Percentiles rank a stretch among this genome's conserved stretches.
phyloP scores from a whole-genome alignment of 2,329 filamentous ascomycete genomes.

The Clonostachys rosea region DNA sequence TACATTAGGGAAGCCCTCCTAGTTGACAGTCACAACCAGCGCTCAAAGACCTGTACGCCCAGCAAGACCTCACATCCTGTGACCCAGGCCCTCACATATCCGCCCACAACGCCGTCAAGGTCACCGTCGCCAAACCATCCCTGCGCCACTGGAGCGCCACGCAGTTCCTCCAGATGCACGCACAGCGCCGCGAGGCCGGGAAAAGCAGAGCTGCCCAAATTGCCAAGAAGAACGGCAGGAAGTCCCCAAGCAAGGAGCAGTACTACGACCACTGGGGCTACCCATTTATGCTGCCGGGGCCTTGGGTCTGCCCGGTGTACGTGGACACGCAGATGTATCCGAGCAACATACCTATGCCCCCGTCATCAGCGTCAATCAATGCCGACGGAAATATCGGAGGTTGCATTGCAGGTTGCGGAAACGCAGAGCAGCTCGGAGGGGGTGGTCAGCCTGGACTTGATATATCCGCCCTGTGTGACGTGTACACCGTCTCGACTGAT shows the following conservation, averaged over 20 bases:
- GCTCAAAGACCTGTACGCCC: neutral
- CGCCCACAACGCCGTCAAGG: neutral
- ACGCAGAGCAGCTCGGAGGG: neutral
- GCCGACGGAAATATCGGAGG: neutral
- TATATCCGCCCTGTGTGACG: too few species aligned
- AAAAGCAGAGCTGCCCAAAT: neutral
- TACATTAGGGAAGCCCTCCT: too few species aligned
- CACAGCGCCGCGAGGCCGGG: neutral
- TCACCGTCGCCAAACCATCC: neutral
- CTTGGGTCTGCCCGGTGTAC: neutral
- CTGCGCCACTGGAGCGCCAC: too few species aligned
- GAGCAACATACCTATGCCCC: neutral
- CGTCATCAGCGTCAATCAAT: neutral
- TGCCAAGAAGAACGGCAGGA: neutral
- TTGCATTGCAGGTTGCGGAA: neutral
- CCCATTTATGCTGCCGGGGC: neutral
- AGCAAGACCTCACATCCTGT: neutral
- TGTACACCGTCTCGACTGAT: too few species aligned
- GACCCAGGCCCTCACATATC: neutral
- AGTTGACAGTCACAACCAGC: neutral
- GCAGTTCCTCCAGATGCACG: neutral
- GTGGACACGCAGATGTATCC: neutral
- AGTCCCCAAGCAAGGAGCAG: neutral
- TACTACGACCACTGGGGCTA: neutral
- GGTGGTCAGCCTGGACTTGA: too few species aligned